Evolutionary conservation across 257 asterid genomes (phyloP), one percentile per base, ranked within the genome.

Genomic region (Osmanthus fragrans): DNA sequence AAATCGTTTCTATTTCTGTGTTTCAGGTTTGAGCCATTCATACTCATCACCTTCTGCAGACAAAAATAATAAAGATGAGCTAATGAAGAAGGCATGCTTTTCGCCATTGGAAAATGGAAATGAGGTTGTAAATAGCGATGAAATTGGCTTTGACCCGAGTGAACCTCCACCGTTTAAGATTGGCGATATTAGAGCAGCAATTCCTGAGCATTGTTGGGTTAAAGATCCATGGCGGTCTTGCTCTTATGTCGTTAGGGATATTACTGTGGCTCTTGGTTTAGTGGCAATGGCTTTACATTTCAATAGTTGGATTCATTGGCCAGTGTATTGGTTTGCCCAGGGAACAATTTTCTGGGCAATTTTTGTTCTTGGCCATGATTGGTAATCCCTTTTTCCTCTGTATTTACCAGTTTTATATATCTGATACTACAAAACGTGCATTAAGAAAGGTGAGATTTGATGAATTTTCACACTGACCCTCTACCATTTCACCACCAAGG

Each of bases 301-400:
- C 63, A 58, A 89, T 65, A 80, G 23, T 45, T 85, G 91, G 90
- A 34, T 45, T 29, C 40, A 87, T 49, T 90, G 89, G 87, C 93
- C 92, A 34, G 12, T 83, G 4, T 90, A 90, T 34, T 90, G 92
- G 95, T 9, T 79, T 23, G 84, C 85, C 37, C 92, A 90, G 83
- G 95, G 92, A 32, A 88, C 95, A 40, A 86, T 90, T 87, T 90
- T 90, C 64, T 90, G 93, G 95, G 95, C 92, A 23, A 47, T 90
- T 67, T 91, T 91, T 82, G 96, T 91, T 40, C 90, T 91, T 1
- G 96, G 96, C 70, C 96, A 91, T 76, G 96, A 91, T 69, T 91
- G 96, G 96, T 91, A 86, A 56, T 23, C 40, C 7, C 13, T 7
- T 45, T 68, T 9, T 29, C 67, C 21, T 33, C 74, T 4, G 49